Base-by-base conservation (phyloP, 805 yeast species). In the Vanderwaltozyma tropicalis region DNA sequence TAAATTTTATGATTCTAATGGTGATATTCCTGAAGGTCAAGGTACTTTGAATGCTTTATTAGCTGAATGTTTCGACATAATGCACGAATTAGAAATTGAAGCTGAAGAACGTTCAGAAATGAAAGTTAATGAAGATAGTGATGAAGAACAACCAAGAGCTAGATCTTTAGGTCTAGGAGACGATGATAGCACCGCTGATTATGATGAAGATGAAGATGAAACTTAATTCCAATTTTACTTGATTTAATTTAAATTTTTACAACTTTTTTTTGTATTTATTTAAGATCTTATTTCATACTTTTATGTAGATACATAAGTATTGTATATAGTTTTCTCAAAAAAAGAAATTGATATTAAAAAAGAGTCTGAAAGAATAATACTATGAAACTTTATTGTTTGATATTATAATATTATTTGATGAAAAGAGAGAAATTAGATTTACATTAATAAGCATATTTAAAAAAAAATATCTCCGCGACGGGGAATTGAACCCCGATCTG, bases 11-110 rank as follows among this genome's bases (percentile, higher is more conserved):
- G 76, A 82, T 53, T 81, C 86, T 32, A 85, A 83, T 43, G 84
- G 78, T 36, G 83, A 85, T 45, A 81, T 92, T 31, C 99, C 99
- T 2, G 97, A 92, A 57, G 99, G 99, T 11, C 99, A 92, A 62
- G 98, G 96, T 5, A 77, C 94, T n/a, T 67, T 92, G 45, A 87
- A 78, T 58, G 95, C 95, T 1, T 63, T 89, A 40, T 66, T 89
- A 35, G 92, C 95, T 3, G 96, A 88, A 57, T 89, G 97, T 59
- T 92, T 86, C 57, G 98, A 92, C 59, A 80, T 89, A 41, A 70
- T 84, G 33, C 92, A 89, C 55, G 98, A 92, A 63, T 68, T 92
- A 58, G 82, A 86, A 55, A 78, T 84, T 26, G 95, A 87, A 54
- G 72, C 82, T 37, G 87, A 82, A 49, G 88, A 32, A 18, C 26